phyloP scores from a whole-genome alignment of 352 stramenopile species.

The Globisporangium recalcitrans region DNA sequence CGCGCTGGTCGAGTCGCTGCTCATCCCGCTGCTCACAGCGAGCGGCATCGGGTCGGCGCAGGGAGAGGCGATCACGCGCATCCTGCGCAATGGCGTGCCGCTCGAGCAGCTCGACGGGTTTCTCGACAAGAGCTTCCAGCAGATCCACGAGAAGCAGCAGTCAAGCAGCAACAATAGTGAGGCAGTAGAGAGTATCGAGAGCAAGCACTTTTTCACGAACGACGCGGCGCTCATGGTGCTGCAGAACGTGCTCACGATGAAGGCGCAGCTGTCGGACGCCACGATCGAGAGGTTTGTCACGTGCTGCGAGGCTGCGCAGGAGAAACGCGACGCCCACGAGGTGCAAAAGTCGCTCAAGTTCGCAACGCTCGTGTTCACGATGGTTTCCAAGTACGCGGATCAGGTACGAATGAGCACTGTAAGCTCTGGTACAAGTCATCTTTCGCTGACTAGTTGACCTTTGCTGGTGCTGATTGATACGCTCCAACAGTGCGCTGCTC shows the following conservation, averaged over 20 bases:
- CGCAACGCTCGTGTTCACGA: constrained; percentile 55
- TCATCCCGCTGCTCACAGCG: constrained; percentile 46
- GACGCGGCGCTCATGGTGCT: constrained; percentile 65
- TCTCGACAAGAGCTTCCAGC: constrained; percentile 26
- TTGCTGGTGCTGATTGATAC: neutral
- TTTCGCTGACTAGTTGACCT: neutral
- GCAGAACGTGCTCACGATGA: constrained; percentile 65
- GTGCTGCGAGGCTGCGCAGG: constrained; percentile 36
- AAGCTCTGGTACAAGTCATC: neutral
- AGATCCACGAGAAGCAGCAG: constrained; percentile 9
- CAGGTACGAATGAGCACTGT: constrained; percentile 17
- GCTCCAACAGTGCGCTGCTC: constrained; percentile 22
- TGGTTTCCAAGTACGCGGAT: constrained; percentile 56
- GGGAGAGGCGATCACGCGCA: constrained; percentile 63
- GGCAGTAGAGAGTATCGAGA: neutral
- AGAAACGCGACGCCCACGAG: constrained; percentile 24
- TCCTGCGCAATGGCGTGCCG: constrained; percentile 47
- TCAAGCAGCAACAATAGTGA: neutral
- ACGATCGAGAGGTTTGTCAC: constrained; percentile 47
- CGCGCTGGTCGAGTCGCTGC: constrained; percentile 43
- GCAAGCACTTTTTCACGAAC: constrained; percentile 44
- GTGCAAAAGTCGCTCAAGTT: constrained; percentile 51
- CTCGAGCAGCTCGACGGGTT: constrained; percentile 46
- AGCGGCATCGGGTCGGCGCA: constrained; percentile 37
- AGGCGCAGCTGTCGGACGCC: constrained; percentile 34